Conservation (phyloP, 306 rosid genomes). For the Acacia acuminata region DNA sequence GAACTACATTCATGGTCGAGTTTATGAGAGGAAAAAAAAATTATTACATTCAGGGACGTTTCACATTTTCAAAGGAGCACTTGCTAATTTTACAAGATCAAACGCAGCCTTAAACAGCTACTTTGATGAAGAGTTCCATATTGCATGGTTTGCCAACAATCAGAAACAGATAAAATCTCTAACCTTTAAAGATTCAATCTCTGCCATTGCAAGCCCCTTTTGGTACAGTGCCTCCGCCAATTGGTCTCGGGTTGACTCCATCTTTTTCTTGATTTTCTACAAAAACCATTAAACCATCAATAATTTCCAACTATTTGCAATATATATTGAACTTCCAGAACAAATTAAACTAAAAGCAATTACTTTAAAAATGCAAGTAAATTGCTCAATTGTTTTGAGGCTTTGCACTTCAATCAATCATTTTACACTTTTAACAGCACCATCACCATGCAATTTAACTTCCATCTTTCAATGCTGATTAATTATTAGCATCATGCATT, state of each 20-base stretch:
- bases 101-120: constrained; percentile 4
- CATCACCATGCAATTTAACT: background rate
- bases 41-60: background rate
- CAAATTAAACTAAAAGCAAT: background rate
- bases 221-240: constrained; percentile 88
- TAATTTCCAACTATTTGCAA: constrained; percentile 15
- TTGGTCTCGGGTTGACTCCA: constrained; percentile 84
- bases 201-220: constrained; percentile 86
- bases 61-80: constrained; percentile 13
- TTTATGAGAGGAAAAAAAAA: background rate
- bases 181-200: constrained; percentile 75
- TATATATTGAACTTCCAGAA: background rate
- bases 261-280: constrained; percentile 77
- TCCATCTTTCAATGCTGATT: background rate
- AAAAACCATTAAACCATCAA: constrained; percentile 21
- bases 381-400: background rate
- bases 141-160: constrained; percentile 4
- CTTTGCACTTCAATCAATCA: background rate
- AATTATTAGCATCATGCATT: background rate
- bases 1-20: background rate
- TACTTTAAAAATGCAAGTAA: background rate
- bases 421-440: background rate
- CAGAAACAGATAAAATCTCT: constrained; percentile 26
- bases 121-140: constrained; percentile 5
- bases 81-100: background rate